Percentiles rank a stretch among this genome's conserved stretches.
phyloP scores from a whole-genome alignment of 805 yeast genomes.

The Torulaspora delbrueckii region DNA sequence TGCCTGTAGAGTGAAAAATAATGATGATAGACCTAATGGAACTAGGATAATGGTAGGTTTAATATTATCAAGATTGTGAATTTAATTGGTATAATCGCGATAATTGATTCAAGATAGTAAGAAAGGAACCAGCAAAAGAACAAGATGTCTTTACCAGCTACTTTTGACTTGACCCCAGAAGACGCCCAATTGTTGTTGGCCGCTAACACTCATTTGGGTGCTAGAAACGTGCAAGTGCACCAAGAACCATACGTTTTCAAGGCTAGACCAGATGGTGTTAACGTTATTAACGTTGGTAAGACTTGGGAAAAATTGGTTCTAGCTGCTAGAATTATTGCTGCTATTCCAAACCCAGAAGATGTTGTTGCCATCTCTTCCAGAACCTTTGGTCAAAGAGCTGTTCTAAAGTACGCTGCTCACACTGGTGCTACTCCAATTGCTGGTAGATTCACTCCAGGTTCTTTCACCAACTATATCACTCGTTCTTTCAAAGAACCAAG shows the following conservation, averaged over 20 bases:
- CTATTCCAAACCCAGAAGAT: constrained; percentile 97
- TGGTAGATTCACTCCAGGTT: constrained; percentile 99
- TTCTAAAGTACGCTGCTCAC: constrained; percentile 98
- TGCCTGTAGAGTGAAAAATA: not conserved
- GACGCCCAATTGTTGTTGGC: constrained; percentile 99
- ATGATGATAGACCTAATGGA: constrained; percentile 3
- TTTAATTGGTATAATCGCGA: constrained; percentile 8
- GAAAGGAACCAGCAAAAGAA: constrained; percentile 29
- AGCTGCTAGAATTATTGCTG: constrained; percentile 99
- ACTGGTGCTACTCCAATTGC: constrained; percentile 99
- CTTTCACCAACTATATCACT: constrained; percentile 99
- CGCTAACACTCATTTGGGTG: constrained; percentile 99
- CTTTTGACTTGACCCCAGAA: constrained; percentile 91
- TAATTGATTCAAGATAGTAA: constrained; percentile 11
- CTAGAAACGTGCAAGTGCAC: constrained; percentile 99
- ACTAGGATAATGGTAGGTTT: constrained; percentile 5
- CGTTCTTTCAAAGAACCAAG: constrained; percentile 99
- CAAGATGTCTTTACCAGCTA: constrained; percentile 75
- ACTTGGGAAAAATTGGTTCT: constrained; percentile 96
- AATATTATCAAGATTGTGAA: constrained; percentile 4
- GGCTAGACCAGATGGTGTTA: constrained; percentile 99
- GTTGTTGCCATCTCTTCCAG: constrained; percentile 98
- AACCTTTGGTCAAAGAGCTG: constrained; percentile 99
- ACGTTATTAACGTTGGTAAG: constrained; percentile 96
- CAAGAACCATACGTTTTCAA: constrained; percentile 95